Evolutionary conservation across 768 basidiomycete genomes (phyloP).

Genomic region (Infundibulicybe gibba): DNA sequence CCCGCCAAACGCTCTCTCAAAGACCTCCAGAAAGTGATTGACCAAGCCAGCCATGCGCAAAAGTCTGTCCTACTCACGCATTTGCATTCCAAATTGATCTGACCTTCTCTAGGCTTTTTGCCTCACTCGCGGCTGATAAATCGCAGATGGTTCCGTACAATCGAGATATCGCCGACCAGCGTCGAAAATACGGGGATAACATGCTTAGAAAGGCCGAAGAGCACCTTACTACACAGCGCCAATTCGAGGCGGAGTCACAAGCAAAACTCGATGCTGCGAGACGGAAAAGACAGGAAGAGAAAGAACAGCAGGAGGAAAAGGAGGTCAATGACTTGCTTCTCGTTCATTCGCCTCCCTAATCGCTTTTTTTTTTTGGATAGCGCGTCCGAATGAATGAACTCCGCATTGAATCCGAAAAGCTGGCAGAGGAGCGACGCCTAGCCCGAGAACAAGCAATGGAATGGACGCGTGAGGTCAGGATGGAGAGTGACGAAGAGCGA

Average conservation of each 20-base stretch:
- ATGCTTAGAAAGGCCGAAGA: slow-evolving; percentile 81
- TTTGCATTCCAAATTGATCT: not conserved
- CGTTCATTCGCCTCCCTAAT: slow-evolving; percentile 1
- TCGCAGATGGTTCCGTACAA: slow-evolving; percentile 75
- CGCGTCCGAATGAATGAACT: slow-evolving; percentile 59
- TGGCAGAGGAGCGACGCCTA: slow-evolving; percentile 75
- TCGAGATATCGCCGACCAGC: slow-evolving; percentile 83
- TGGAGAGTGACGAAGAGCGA: slow-evolving; percentile 78
- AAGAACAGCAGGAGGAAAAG: slow-evolving; percentile 53
- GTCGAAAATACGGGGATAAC: slow-evolving; percentile 85
- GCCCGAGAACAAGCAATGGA: slow-evolving; percentile 78
- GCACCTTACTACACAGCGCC: slow-evolving; percentile 68
- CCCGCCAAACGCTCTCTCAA: slow-evolving; percentile 75
- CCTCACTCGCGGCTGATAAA: slow-evolving; percentile 73
- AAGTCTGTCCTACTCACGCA: slow-evolving; percentile 47
- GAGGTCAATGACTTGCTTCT: slow-evolving; percentile 47
- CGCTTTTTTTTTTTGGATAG: slow-evolving; percentile 41
- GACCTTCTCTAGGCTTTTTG: slow-evolving; percentile 62
- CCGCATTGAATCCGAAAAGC: slow-evolving; percentile 65
- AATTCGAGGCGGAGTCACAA: slow-evolving; percentile 67
- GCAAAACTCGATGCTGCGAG: slow-evolving; percentile 77
- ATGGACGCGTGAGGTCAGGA: slow-evolving; percentile 68
- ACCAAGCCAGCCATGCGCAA: slow-evolving; percentile 82
- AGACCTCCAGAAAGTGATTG: slow-evolving; percentile 75
- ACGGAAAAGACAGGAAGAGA: slow-evolving; percentile 77